Conservation (phyloP, 2,329 filamentous ascomycete genomes). For the Exophiala mesophila region DNA sequence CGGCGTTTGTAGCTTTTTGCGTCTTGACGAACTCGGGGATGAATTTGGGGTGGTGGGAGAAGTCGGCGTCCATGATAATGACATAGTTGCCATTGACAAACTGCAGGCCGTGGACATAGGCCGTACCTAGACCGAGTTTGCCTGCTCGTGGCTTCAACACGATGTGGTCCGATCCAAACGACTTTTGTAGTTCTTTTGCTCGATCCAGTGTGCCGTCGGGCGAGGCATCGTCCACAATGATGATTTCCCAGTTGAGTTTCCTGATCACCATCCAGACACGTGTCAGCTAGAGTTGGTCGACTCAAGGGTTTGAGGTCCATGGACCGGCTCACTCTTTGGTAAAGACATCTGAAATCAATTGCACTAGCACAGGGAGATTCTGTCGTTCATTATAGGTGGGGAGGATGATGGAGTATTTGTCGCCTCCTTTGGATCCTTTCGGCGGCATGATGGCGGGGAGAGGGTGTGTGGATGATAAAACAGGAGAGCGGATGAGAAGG, state of each 20-base stretch:
- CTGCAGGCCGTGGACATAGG: slow-evolving; percentile 90
- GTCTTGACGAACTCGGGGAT: slow-evolving; percentile 86
- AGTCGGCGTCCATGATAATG: slow-evolving; percentile 99
- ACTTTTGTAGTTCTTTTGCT: slow-evolving; percentile 82
- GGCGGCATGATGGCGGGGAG: slow-evolving; percentile 33
- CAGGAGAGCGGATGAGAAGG: too few relatives aligned
- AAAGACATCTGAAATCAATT: slow-evolving; percentile 89
- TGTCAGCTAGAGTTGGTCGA: neutral
- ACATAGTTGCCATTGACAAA: slow-evolving; percentile 90
- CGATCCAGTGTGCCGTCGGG: slow-evolving; percentile 92
- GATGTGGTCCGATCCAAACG: slow-evolving; percentile 71
- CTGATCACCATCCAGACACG: slow-evolving; percentile 43
- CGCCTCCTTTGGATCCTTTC: slow-evolving; percentile 32
- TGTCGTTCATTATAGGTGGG: slow-evolving; percentile 98
- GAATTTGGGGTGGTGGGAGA: slow-evolving; percentile 98
- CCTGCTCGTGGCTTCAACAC: slow-evolving; percentile 81
- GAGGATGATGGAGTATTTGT: slow-evolving; percentile 96
- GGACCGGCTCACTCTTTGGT: slow-evolving; percentile 67
- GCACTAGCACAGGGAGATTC: slow-evolving; percentile 93
- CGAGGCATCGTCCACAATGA: slow-evolving; percentile 97
- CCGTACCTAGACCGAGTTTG: slow-evolving; percentile 94
- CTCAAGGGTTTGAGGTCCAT: neutral
- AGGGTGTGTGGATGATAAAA: too few relatives aligned
- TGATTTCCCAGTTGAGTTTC: slow-evolving; percentile 91
- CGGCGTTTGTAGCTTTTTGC: slow-evolving; percentile 74